phyloP scores from a whole-genome alignment of 2,329 filamentous ascomycete species.

The Fusarium siculi region DNA sequence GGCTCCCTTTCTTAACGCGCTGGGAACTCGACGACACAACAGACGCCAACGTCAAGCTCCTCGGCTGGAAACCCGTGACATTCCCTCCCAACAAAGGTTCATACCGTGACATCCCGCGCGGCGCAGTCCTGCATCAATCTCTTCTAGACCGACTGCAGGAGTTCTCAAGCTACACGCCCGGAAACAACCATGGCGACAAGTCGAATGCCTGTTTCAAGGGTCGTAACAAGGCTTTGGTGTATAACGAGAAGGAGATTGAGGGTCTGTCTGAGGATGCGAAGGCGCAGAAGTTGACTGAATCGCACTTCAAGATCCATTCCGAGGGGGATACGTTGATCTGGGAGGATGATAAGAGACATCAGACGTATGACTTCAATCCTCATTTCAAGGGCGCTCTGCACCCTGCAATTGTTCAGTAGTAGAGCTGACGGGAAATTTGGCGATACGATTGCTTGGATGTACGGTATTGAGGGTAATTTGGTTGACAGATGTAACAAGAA shows the following conservation, averaged over 20 bases:
- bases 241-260: background rate
- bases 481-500: background rate
- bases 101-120: constrained; percentile 52
- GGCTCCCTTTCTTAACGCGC: constrained; percentile 53
- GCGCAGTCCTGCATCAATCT: constrained; percentile 54
- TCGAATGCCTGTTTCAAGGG: constrained; percentile 45
- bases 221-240: constrained; percentile 21
- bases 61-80: constrained; percentile 41
- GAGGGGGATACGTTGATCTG: background rate
- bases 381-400: constrained; percentile 5
- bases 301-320: constrained; percentile 19
- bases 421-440: background rate
- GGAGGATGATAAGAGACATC: constrained; percentile 26
- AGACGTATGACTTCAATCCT: constrained; percentile 34
- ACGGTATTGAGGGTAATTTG: background rate
- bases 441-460: background rate
- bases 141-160: constrained; percentile 50
- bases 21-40: constrained; percentile 50
- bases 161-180: constrained; percentile 43
- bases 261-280: background rate
- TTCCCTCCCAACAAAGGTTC: constrained; percentile 53
- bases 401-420: background rate
- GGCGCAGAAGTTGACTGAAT: background rate
- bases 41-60: constrained; percentile 25
- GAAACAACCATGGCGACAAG: constrained; percentile 48